Evolutionary conservation across 805 yeast genomes (phyloP), one percentile per base, ranked within the genome.

Genomic region (Hanseniaspora lachancei): DNA sequence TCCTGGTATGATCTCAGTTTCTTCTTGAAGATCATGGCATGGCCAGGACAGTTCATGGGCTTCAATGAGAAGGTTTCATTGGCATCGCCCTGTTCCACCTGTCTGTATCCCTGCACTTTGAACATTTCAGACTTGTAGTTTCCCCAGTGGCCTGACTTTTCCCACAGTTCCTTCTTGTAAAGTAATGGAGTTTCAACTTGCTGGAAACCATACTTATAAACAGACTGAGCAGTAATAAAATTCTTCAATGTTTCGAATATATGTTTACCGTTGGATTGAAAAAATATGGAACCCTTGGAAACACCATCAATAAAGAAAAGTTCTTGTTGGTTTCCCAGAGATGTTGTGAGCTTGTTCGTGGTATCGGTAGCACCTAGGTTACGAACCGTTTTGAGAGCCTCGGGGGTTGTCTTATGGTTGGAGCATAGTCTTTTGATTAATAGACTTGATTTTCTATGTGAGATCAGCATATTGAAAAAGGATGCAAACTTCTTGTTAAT

Each of bases 41-140:
- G 98, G 0, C 96, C 95, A 0, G 96, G 96, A 64, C 96, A 88
- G 68, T 87, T 87, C 96, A 88, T 84, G 9, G 98, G 98, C 64
- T 93, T 93, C 43, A 91, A 72, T 0, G 96, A 95, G 66, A 84
- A 91, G 16, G 70, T 74, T 48, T 76, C 78, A 42, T 72, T 70
- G 6, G 62, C 47, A 8, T 57, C 49, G 54, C 40, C 40, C 15
- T 62, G 69, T 6, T 24, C 36, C 3, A 21, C 39, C 38, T 66
- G 58, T 43, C 72, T 68, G 35, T 64, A 74, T 1, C 89, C 85
- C 57, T 78, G 82, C 1, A 89, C 96, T 62, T 79, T 77, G 66
- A 89, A 91, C 98, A 91, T 91, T 68, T 91, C 97, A 40, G 86
- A 91, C 62, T 86, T 79, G 66, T 93, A 91, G 65, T 91, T 89